Evolutionary conservation across 176 grass and related monocot species (phyloP).

Genomic region (Bonia amplexicaulis): DNA sequence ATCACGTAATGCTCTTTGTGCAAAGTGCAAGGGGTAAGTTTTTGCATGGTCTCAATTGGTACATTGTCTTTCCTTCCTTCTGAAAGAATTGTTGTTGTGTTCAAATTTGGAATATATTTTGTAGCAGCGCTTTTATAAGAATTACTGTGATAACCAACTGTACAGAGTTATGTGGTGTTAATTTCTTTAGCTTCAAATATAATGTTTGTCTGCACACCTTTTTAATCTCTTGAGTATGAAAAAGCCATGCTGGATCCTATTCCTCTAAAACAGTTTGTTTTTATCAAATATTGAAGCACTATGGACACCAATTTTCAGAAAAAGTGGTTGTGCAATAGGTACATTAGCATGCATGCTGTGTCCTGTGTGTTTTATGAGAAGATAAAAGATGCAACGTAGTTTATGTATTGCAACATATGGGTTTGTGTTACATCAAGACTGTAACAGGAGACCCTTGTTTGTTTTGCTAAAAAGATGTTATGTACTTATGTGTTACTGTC

Average conservation of each 20-base stretch:
- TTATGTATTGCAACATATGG: not conserved
- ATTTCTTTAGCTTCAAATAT: not conserved
- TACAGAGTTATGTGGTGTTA: not conserved
- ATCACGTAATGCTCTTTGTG: conserved; percentile 67
- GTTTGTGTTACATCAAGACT: not conserved
- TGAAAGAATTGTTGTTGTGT: not conserved
- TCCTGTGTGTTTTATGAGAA: not conserved
- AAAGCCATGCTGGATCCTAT: not conserved
- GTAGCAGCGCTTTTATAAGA: not conserved
- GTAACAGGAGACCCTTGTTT: not conserved
- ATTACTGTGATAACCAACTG: not conserved
- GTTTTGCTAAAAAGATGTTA: not conserved
- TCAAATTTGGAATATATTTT: not conserved
- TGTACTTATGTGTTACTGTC: not conserved
- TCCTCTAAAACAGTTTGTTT: not conserved
- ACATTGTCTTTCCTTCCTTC: not conserved
- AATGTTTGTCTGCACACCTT: not conserved
- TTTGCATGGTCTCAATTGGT: not conserved
- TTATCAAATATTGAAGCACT: not conserved
- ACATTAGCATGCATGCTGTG: not conserved
- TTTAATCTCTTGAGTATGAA: not conserved
- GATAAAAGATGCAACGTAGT: not conserved
- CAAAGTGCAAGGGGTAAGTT: conserved; percentile 89
- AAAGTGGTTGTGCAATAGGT: not conserved
- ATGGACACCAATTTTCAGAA: not conserved